These are phyloP conservation scores for Aspergillus avenaceus DNA, from an alignment of 495 filamentous ascomycete genomes.

Conservation along the genomic window DNA sequence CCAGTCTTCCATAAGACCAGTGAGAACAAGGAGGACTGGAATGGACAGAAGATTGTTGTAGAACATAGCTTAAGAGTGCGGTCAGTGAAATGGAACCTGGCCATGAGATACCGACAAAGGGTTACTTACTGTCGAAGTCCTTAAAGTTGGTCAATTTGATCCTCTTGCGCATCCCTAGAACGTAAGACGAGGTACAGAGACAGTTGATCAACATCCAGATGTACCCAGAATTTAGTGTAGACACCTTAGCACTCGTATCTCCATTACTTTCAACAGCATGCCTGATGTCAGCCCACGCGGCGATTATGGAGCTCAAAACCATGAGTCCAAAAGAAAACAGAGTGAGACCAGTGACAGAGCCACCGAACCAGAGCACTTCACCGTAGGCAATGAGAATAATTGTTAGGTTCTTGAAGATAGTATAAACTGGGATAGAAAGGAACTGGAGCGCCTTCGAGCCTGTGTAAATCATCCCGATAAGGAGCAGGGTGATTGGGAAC, in stretches of 20 bases:
- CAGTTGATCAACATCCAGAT: constrained; percentile 99
- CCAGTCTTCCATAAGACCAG: constrained; percentile 89
- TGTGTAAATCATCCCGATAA: constrained; percentile 99
- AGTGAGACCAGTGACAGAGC: constrained; percentile 80
- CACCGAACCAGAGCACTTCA: constrained; percentile 98
- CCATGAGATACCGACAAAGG: not conserved
- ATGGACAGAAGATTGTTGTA: constrained; percentile 99
- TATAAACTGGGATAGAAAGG: constrained; percentile 97
- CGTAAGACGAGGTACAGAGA: constrained; percentile 86
- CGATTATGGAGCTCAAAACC: constrained; percentile 91
- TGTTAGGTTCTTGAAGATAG: constrained; percentile 99
- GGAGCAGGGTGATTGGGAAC: constrained; percentile 95
- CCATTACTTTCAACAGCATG: constrained; percentile 61
- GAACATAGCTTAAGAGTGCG: constrained; percentile 74
- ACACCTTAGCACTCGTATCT: constrained; percentile 70
- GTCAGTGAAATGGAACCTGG: constrained; percentile 24
- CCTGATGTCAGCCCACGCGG: constrained; percentile 97
- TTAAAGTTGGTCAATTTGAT: constrained; percentile 99
- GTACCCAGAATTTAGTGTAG: constrained; percentile 92
- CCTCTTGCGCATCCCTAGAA: constrained; percentile 93
- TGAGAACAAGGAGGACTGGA: constrained; percentile 79
- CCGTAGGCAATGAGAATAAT: constrained; percentile 99
- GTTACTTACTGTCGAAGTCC: constrained; percentile 91
- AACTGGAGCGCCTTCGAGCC: constrained; percentile 94
- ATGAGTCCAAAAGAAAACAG: constrained; percentile 97